Conservation (phyloP, 192 early-diverging fungal genomes). For the Backusella tuberculispora region DNA sequence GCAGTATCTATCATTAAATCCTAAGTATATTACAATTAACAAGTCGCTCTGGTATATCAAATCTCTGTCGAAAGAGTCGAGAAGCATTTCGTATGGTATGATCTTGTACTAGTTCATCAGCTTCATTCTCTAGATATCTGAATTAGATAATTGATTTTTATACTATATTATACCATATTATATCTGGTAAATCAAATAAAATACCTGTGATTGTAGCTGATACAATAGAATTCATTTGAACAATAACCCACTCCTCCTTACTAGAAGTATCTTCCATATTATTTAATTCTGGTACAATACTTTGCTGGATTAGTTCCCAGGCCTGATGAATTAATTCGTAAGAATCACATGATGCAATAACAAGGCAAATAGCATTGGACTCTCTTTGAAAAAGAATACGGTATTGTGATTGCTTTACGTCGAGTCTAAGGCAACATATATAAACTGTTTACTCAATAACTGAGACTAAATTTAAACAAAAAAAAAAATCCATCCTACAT, state of each 20-base stretch:
- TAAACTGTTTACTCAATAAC: no score
- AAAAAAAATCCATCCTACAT: constrained; percentile 53
- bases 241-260: constrained; percentile 81
- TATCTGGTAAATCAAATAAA: not conserved
- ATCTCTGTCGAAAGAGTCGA: constrained; percentile 85
- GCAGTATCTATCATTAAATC: no score
- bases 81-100: constrained; percentile 89
- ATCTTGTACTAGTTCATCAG: constrained; percentile 84
- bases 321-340: constrained; percentile 79
- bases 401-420: constrained; percentile 88
- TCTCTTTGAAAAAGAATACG: constrained; percentile 78
- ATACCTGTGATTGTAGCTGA: constrained; percentile 38
- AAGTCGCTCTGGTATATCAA: constrained; percentile 85
- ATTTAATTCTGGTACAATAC: constrained; percentile 47
- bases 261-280: constrained; percentile 77
- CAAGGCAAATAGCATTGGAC: constrained; percentile 55
- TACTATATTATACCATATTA: no score
- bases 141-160: not conserved
- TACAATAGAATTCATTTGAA: constrained; percentile 85
- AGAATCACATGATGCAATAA: constrained; percentile 81
- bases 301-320: constrained; percentile 86
- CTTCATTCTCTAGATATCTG: constrained; percentile 65
- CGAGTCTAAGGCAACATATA: constrained; percentile 59
- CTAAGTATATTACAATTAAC: constrained; percentile 76
- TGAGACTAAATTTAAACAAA: no score